These are phyloP conservation scores for Haematococcus lacustris DNA, from an alignment of 139 green algal genomes.

Conservation along the genomic window DNA sequence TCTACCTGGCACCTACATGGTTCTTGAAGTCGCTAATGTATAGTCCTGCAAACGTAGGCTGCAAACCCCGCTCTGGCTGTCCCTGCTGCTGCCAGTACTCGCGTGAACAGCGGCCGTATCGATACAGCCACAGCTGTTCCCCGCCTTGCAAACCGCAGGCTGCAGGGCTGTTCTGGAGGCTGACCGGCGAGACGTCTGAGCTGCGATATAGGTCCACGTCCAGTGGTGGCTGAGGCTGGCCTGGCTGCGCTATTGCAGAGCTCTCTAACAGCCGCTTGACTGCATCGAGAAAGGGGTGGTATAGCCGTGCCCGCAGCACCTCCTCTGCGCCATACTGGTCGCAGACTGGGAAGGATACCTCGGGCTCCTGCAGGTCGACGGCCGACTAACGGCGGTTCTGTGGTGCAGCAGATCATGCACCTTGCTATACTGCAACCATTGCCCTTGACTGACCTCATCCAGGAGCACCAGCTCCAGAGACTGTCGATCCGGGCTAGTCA, in stretches of 20 bases:
- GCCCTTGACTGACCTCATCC: background rate
- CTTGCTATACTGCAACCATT: background rate
- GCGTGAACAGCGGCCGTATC: slow-evolving; percentile 1
- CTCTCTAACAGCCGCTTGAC: slow-evolving; percentile 5
- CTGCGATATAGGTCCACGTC: slow-evolving; percentile 10
- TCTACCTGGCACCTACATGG: slow-evolving; percentile 7
- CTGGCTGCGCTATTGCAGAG: background rate
- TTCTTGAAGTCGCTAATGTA: slow-evolving; percentile 16
- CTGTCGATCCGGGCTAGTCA: slow-evolving; percentile 5
- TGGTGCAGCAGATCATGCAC: background rate
- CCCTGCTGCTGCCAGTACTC: slow-evolving; percentile 8
- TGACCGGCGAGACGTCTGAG: slow-evolving; percentile 11
- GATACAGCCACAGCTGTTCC: slow-evolving; percentile 9
- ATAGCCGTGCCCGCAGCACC: slow-evolving; percentile 6
- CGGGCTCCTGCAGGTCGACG: slow-evolving; percentile 6
- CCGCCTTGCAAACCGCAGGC: slow-evolving; percentile 12
- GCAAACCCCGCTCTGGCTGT: background rate
- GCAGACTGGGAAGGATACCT: slow-evolving; percentile 5
- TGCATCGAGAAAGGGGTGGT: slow-evolving; percentile 11
- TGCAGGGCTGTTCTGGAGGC: slow-evolving; percentile 15
- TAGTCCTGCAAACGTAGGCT: slow-evolving; percentile 6
- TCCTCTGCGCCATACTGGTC: slow-evolving; percentile 11
- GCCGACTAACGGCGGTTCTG: background rate
- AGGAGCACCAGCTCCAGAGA: slow-evolving; percentile 11
- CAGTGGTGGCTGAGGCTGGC: background rate